A percentile compares a stretch with the other conserved stretches of the same genome.
Conservation (phyloP, 306 rosid genomes). For the Prunus fruticosa region DNA sequence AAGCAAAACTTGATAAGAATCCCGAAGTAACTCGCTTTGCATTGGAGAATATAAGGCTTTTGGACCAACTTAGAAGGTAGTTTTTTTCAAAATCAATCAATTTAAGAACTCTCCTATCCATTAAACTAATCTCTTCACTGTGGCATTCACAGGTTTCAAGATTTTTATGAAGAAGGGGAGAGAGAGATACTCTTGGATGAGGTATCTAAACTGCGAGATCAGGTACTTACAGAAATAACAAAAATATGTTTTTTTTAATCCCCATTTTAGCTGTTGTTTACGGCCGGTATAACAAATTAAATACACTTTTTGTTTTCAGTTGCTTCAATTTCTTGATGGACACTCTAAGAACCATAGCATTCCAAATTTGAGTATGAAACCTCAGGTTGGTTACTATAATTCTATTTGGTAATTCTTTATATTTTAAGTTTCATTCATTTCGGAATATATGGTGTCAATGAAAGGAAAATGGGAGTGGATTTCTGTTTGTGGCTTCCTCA, state of each 20-base stretch:
- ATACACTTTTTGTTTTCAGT: constrained; percentile 35
- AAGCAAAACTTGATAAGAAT: constrained; percentile 75
- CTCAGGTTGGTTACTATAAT: constrained; percentile 50
- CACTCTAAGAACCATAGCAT: constrained; percentile 32
- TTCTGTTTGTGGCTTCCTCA: background rate
- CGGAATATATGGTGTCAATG: background rate
- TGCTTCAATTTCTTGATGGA: constrained; percentile 73
- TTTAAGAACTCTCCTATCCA: background rate
- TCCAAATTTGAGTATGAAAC: constrained; percentile 41
- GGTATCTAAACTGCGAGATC: constrained; percentile 68
- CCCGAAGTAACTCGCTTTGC: constrained; percentile 98
- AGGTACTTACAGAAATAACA: constrained; percentile 43
- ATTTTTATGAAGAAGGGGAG: constrained; percentile 94
- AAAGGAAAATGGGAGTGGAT: background rate
- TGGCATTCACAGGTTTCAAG: constrained; percentile 72
- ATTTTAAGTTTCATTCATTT: constrained; percentile 3
- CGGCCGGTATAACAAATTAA: constrained; percentile 11
- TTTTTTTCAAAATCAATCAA: background rate
- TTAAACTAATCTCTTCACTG: constrained; percentile 11
- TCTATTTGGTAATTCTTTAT: constrained; percentile 11
- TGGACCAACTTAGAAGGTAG: constrained; percentile 89
- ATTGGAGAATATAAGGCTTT: constrained; percentile 87
- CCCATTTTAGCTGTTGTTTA: constrained; percentile 24
- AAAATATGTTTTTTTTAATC: background rate
- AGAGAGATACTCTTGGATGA: constrained; percentile 73